Evolutionary conservation across 495 filamentous ascomycete species (phyloP), one percentile per base, ranked within the genome.

Genomic region (Astrothelium macrocarpum): DNA sequence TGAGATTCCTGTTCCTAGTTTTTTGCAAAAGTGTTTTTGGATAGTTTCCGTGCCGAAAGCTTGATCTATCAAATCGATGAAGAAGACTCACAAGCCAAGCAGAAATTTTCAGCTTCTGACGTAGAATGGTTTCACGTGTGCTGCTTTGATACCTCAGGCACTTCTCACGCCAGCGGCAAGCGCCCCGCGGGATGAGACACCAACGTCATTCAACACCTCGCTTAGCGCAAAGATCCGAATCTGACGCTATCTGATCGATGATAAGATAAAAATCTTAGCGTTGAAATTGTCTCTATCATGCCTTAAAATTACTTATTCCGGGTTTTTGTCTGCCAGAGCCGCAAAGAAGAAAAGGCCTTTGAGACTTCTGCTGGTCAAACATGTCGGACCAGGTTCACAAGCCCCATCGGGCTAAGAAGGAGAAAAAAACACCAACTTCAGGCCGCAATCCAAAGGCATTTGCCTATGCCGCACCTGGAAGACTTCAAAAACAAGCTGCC

Each of bases 361-460:
- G 20, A 16, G 45, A 5, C 20, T 23, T 49, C 20, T 16, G n/a
- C 9, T 20, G n/a, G 32, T 9, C 61, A 69, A 49, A 28, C 32
- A 80, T 66, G 64, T 94, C 93, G 88, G 90, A 87, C 62, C 92
- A 97, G 75, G 73, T 78, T n/a, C 91, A 97, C 73, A 85, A 89
- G 74, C 80, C 89, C 62, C 93, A 97, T 81, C 81, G 91, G 63
- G 87, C 89, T 71, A 77, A 86, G 1, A 97, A 96, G 77, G 90
- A 91, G 75, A 95, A 96, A 82, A 96, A 96, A 81, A 85, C 88
- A 72, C 85, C 84, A 34, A 59, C 64, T 62, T 45, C 64, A 90
- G 90, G 86, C 25, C 78, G 75, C 49, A 97, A 97, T 72, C 93
- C 93, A 0, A 97, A 96, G 77, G 93, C 93, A 32, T 97, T 97